Conservation (phyloP, 495 filamentous ascomycete genomes). For the Lasiosphaeris hirsuta region DNA sequence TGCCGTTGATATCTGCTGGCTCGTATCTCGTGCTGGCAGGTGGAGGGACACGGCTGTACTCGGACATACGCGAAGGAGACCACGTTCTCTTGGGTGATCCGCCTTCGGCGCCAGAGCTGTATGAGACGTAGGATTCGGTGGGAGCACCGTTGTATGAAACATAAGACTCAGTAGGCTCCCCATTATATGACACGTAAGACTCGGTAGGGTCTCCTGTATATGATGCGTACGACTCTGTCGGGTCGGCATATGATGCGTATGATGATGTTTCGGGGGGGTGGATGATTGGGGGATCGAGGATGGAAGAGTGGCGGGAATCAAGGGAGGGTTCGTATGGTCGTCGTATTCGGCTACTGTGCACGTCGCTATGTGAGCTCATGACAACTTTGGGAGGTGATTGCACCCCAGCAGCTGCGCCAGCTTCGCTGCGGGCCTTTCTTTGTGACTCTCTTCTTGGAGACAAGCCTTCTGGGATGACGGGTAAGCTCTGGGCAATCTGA, state of each 20-base stretch:
- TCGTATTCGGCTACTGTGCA: conserved; percentile 33
- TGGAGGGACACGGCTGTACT: conserved; percentile 62
- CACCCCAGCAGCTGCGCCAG: background rate
- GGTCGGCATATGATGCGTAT: background rate
- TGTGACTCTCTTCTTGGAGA: conserved; percentile 41
- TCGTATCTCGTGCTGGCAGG: conserved; percentile 71
- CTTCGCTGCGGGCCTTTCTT: conserved; percentile 25
- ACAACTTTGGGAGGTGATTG: conserved; percentile 4
- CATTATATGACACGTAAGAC: conserved; percentile 31
- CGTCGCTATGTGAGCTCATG: conserved; percentile 37
- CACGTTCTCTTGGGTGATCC: conserved; percentile 62
- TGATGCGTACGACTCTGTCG: no score
- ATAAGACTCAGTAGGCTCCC: conserved; percentile 26
- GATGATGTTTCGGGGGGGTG: conserved; percentile 37
- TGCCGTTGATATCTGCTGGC: conserved; percentile 82
- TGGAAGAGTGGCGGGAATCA: conserved; percentile 37
- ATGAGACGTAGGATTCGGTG: conserved; percentile 36
- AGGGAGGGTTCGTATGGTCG: conserved; percentile 50
- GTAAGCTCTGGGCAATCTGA: conserved; percentile 27
- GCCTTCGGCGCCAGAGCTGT: conserved; percentile 27
- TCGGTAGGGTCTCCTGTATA: no score
- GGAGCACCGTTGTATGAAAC: conserved; percentile 27
- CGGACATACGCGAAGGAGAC: conserved; percentile 61
- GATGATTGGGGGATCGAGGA: conserved; percentile 45
- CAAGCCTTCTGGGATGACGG: conserved; percentile 43